Evolutionary conservation across 176 grass and related monocot species (phyloP), one percentile per base, ranked within the genome.

Genomic region (Lolium perenne): DNA sequence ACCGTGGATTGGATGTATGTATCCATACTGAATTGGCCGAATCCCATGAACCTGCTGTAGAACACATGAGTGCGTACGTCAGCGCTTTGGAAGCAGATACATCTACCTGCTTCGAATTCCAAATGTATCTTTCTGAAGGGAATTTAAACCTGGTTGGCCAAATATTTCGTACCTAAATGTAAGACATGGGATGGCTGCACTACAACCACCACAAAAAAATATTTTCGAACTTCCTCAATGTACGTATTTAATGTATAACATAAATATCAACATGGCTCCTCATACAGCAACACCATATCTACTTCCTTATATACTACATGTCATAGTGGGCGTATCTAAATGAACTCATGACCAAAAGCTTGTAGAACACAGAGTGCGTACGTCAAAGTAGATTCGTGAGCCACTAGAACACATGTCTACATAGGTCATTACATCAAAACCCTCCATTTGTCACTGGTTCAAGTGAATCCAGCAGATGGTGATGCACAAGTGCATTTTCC

Each of bases 261-360:
- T 50, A 50, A 50, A 50, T 50, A 50, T 13, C 3, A 12, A 50
- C 46, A 48, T 50, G 48, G 10, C 16, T 35, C 32, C 63, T 35
- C 63, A 17, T 16, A 66, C 26, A 66, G 63, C 63, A 66, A 66
- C 63, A 66, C 5, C 63, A 66, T 66, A 66, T 66, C 63, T 38
- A 66, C 63, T 38, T 66, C 29, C 63, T 5, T 35, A 35, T 35
- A 35, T 66, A 38, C 13, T 16, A 60, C 22, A 60, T 20, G 21
- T n/a, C 57, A 60, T 10, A 11, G n/a, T 61, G 58, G 58, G 11
- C n/a, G n/a, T 61, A 61, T 61, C 17, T 57, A 59, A 59, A 21
- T 59, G 56, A 59, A 21, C 21, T 10, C 20, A 59, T 59, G 48
- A 13, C 10, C 18, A 1, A 57, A 1, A 57, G 41, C 41, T 43